A percentile compares a stretch with the other conserved stretches of the same genome.
These are phyloP conservation scores for Asterochloris erici DNA, from an alignment of 139 green algal species.

Conservation along the genomic window DNA sequence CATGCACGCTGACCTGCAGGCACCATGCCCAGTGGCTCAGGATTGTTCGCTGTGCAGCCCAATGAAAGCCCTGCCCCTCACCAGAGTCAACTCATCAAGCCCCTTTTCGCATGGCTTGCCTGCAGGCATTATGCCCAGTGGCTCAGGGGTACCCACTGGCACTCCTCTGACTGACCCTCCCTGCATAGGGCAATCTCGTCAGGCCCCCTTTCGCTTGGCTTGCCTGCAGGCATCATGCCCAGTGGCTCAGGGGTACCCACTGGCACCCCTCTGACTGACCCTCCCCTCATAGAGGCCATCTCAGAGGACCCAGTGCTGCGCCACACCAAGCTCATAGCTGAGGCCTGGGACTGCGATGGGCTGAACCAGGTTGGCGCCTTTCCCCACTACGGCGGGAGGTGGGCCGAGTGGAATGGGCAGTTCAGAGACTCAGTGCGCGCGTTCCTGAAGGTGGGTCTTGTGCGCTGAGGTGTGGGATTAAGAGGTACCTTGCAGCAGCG, in stretches of 20 bases:
- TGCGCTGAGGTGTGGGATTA: not conserved
- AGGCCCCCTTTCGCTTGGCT: too few species aligned
- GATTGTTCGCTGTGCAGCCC: slow-evolving; percentile 84
- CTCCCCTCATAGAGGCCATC: slow-evolving; percentile 88
- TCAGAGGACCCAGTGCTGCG: slow-evolving; percentile 88
- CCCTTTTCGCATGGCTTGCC: not conserved
- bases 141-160: slow-evolving; percentile 76
- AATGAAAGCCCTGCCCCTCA: slow-evolving; percentile 77
- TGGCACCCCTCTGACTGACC: slow-evolving; percentile 86
- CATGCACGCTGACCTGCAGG: slow-evolving; percentile 3
- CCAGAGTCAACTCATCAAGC: too few species aligned
- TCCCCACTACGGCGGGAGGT: slow-evolving; percentile 93
- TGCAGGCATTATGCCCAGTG: slow-evolving; percentile 60
- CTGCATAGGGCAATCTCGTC: slow-evolving; percentile 65
- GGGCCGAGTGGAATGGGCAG: slow-evolving; percentile 97
- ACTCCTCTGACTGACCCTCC: slow-evolving; percentile 87
- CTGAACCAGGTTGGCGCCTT: slow-evolving; percentile 97
- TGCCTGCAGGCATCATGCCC: slow-evolving; percentile 49
- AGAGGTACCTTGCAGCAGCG: too few species aligned
- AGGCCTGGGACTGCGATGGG: slow-evolving; percentile 98
- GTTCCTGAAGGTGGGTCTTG: slow-evolving; percentile 75
- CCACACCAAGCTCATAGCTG: slow-evolving; percentile 92
- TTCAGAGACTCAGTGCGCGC: slow-evolving; percentile 90
- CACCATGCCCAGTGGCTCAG: slow-evolving; percentile 69
- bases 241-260: slow-evolving; percentile 75